Conservation (phyloP, 2,329 filamentous ascomycete genomes). For the Neonectria coccinea region DNA sequence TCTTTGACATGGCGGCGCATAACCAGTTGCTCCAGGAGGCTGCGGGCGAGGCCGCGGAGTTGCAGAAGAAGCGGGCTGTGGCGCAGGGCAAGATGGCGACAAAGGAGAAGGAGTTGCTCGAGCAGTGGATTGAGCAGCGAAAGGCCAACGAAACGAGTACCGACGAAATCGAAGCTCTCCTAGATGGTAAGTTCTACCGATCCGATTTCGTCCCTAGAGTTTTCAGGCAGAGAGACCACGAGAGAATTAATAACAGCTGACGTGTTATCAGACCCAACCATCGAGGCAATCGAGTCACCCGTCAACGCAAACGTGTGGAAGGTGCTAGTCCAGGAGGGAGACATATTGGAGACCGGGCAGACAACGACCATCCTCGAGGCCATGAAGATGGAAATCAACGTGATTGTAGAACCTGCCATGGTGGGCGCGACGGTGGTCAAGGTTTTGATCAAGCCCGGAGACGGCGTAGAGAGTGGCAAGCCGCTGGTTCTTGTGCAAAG, state of each 20-base stretch:
- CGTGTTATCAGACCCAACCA: slow-evolving; percentile 25
- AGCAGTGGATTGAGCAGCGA: slow-evolving; percentile 46
- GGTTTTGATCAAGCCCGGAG: slow-evolving; percentile 23
- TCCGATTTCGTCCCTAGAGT: too few species aligned
- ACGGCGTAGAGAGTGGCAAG: slow-evolving; percentile 27
- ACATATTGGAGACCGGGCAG: slow-evolving; percentile 45
- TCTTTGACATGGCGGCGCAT: slow-evolving; percentile 43
- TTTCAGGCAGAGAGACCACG: neutral
- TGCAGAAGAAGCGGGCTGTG: slow-evolving; percentile 14
- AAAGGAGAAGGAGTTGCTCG: slow-evolving; percentile 45
- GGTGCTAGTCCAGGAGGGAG: slow-evolving; percentile 57
- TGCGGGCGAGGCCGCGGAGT: slow-evolving; percentile 36
- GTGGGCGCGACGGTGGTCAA: slow-evolving; percentile 19
- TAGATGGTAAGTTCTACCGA: slow-evolving; percentile 16
- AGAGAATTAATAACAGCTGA: slow-evolving; percentile 6
- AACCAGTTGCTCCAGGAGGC: slow-evolving; percentile 46
- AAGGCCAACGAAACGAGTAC: slow-evolving; percentile 27
- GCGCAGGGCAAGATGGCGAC: slow-evolving; percentile 19
- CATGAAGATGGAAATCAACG: slow-evolving; percentile 67
- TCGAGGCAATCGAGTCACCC: slow-evolving; percentile 25
- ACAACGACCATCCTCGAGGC: slow-evolving; percentile 62
- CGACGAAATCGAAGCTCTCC: slow-evolving; percentile 23
- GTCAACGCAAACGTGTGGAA: slow-evolving; percentile 65
- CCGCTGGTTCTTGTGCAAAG: slow-evolving; percentile 20
- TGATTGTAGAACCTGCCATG: slow-evolving; percentile 19